phyloP scores from a whole-genome alignment of 495 filamentous ascomycete genomes.

The Penicillium verhagenii region DNA sequence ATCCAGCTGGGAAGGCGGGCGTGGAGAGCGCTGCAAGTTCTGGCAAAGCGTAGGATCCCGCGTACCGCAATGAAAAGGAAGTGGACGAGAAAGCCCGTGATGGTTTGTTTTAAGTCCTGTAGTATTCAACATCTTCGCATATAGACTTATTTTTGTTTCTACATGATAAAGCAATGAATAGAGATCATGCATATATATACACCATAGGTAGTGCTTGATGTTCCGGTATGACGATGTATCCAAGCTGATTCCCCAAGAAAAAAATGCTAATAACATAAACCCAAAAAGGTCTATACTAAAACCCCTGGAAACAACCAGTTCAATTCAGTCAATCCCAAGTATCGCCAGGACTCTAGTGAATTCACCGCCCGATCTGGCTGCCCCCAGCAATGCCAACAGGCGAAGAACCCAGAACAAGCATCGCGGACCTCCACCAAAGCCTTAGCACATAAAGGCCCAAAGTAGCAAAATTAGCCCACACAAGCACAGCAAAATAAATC shows the following conservation, averaged over 20 bases:
- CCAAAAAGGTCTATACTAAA: too few species aligned
- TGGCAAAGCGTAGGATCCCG: constrained; percentile 46
- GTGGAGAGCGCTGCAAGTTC: constrained; percentile 56
- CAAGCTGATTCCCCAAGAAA: too few species aligned
- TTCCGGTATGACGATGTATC: too few species aligned
- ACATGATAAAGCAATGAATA: background rate
- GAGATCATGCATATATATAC: background rate
- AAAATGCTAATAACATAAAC: too few species aligned
- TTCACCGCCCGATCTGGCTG: too few species aligned
- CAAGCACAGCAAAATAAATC: constrained; percentile 8
- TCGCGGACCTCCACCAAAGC: constrained; percentile 12
- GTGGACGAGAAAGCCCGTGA: too few species aligned
- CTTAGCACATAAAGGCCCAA: constrained; percentile 18
- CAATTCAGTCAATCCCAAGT: background rate
- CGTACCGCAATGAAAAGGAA: constrained; percentile 10
- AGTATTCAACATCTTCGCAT: too few species aligned
- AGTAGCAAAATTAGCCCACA: constrained; percentile 15
- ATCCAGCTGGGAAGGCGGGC: constrained; percentile 55
- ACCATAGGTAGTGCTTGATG: too few species aligned
- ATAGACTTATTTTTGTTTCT: background rate
- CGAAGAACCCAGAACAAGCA: background rate
- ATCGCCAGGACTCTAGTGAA: background rate
- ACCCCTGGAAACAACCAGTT: too few species aligned
- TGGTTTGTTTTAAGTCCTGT: too few species aligned
- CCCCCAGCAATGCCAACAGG: background rate